Base-by-base conservation (phyloP, 129 eudicot genomes). In the Flaveria robusta region DNA sequence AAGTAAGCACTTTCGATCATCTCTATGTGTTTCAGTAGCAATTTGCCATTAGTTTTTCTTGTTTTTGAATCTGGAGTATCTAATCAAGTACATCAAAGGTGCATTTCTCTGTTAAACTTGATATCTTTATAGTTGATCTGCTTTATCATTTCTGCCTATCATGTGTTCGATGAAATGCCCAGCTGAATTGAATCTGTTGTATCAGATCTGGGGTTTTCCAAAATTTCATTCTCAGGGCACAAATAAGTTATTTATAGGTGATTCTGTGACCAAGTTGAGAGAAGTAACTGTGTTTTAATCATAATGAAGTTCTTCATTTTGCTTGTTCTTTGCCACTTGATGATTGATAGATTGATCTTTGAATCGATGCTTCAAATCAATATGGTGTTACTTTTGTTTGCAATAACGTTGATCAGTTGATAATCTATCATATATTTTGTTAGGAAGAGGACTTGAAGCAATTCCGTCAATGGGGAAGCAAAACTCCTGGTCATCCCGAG, bases 381-480 rank as follows among this genome's bases (percentile, higher is more conserved):
- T 52, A 22, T 3, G 7, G 54, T 5, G 71, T 54, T 72, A 43
- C 67, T 59, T 64, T 20, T 56, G 56, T 76, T 51, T 14, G 7
- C 59, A 14, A 9, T 20, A 26, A 41, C 39, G 7, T 69, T 11
- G 5, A 46, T 59, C 0, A 11, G n/a, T 29, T 39, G 45, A 0
- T 56, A 68, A 69, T 39, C 54, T 52, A n/a, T 31, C 37, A 12
- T 65, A 16, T 39, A 56, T 1, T 79, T 37, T 77, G 66, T 29
- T 55, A 90, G 97, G 97, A 87, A 77, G 98, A 93, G 72, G 98
- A 93, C 64, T 88, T 93, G 77, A 90, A 87, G 86, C 75, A 63
- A 16, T 93, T 93, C 86, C 92, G 98, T 62, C 97, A 90, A 78
- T 93, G 98, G 98, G 96, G 91, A 84, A 93, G 98, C 92, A 93